Evolutionary conservation across 257 asterid species (phyloP).

Genomic region (Osmanthus fragrans): DNA sequence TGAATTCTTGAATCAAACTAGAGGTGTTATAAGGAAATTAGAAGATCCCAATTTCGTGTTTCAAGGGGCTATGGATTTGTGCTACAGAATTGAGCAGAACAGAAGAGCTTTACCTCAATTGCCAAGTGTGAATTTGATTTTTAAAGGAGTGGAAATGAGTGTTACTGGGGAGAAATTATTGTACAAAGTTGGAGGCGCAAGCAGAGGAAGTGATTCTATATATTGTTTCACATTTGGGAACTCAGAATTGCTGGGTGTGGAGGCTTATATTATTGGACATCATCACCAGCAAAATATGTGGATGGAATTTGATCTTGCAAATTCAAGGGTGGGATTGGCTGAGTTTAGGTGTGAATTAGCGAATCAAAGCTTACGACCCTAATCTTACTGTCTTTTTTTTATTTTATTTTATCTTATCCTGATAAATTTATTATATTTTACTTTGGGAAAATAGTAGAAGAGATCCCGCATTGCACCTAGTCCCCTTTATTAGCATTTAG

Average conservation of each 20-base stretch:
- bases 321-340: conserved; percentile 67
- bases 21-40: conserved; percentile 35
- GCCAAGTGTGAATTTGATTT: conserved; percentile 66
- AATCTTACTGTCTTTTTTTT: background rate
- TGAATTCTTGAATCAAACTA: conserved; percentile 59
- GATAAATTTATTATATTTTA: no score
- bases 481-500: no score
- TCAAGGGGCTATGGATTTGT: conserved; percentile 81
- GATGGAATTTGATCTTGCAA: conserved; percentile 72
- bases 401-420: no score
- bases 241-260: conserved; percentile 75
- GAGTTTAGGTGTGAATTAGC: conserved; percentile 71
- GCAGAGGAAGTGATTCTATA: conserved; percentile 47
- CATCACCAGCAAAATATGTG: conserved; percentile 81
- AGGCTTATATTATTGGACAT: conserved; percentile 76
- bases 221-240: conserved; percentile 76
- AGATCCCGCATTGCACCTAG: no score
- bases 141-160: conserved; percentile 73
- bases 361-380: conserved; percentile 48
- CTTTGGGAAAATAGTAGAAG: no score
- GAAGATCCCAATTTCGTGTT: conserved; percentile 65
- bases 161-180: conserved; percentile 66
- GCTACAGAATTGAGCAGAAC: conserved; percentile 47
- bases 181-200: conserved; percentile 56
- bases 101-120: conserved; percentile 36